Evolutionary conservation across 495 filamentous ascomycete genomes (phyloP).

Genomic region (Hypomontagnella monticulosa): DNA sequence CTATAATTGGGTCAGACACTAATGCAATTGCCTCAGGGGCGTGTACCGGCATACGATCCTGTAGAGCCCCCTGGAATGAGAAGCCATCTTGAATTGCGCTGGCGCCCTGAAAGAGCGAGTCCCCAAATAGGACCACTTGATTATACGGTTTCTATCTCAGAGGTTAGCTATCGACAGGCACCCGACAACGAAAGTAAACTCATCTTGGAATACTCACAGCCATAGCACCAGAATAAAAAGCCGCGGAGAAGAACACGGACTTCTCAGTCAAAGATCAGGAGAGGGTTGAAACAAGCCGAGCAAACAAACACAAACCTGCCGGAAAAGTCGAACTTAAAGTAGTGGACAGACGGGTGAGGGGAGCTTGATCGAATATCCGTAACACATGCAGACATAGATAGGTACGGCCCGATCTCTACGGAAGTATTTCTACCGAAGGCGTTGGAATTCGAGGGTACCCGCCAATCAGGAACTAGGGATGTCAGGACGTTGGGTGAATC

Average conservation of each 20-base stretch:
- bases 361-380: slow-evolving; percentile 8
- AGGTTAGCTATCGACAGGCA: slow-evolving; percentile 7
- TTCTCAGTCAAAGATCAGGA: background rate
- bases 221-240: slow-evolving; percentile 26
- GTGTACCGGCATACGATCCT: slow-evolving; percentile 63
- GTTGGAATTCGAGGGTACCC: slow-evolving; percentile 10
- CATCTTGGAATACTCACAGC: slow-evolving; percentile 33
- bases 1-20: slow-evolving; percentile 44
- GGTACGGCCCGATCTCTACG: slow-evolving; percentile 22
- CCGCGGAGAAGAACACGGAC: background rate
- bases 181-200: background rate
- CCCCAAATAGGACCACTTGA: slow-evolving; percentile 83
- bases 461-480: slow-evolving; percentile 27
- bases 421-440: slow-evolving; percentile 31
- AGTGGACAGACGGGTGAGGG: slow-evolving; percentile 24
- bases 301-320: background rate
- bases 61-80: slow-evolving; percentile 74
- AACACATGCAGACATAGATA: slow-evolving; percentile 16
- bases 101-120: slow-evolving; percentile 77
- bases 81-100: slow-evolving; percentile 69
- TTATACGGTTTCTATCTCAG: slow-evolving; percentile 51
- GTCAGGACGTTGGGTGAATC: slow-evolving; percentile 9
- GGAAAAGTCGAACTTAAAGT: slow-evolving; percentile 17
- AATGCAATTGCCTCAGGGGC: background rate
- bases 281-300: slow-evolving; percentile 5